Conservation (phyloP, 805 yeast genomes). For the Saccharomycopsis schoenii region DNA sequence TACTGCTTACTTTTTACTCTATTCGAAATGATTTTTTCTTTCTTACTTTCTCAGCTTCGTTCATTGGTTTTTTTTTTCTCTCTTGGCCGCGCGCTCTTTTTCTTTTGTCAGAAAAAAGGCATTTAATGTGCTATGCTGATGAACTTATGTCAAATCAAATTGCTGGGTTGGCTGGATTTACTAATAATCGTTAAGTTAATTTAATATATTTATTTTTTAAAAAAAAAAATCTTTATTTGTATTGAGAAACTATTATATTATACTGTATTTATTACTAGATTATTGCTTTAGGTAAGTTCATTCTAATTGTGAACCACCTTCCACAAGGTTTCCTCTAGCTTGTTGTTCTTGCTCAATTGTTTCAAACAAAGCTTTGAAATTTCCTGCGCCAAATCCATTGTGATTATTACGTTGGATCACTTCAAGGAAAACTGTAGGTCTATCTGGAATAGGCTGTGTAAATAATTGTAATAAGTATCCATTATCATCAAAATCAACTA, state of each 20-base stretch:
- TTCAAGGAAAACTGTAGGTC: slow-evolving; percentile 79
- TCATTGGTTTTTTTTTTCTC: no score
- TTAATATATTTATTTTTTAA: no score
- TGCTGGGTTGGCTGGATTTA: no score
- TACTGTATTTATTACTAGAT: no score
- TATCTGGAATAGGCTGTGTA: slow-evolving; percentile 62
- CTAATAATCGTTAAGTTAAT: no score
- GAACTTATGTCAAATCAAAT: no score
- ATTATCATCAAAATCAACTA: slow-evolving; percentile 67
- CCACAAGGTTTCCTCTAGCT: slow-evolving; percentile 49
- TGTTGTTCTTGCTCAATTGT: slow-evolving; percentile 71
- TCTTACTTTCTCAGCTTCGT: no score
- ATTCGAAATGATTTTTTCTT: not conserved
- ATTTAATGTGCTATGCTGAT: no score
- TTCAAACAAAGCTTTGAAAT: slow-evolving; percentile 73
- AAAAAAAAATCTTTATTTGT: no score
- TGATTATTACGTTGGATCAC: slow-evolving; percentile 72
- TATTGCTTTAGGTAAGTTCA: not conserved
- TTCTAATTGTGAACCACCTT: not conserved
- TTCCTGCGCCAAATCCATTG: slow-evolving; percentile 84
- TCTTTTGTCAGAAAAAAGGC: no score
- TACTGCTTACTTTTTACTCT: not conserved
- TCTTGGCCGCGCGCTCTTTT: not conserved
- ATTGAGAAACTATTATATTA: not conserved
- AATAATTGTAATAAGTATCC: slow-evolving; percentile 78